Conservation (phyloP, 2,329 filamentous ascomycete genomes). For the Talaromyces sp. region DNA sequence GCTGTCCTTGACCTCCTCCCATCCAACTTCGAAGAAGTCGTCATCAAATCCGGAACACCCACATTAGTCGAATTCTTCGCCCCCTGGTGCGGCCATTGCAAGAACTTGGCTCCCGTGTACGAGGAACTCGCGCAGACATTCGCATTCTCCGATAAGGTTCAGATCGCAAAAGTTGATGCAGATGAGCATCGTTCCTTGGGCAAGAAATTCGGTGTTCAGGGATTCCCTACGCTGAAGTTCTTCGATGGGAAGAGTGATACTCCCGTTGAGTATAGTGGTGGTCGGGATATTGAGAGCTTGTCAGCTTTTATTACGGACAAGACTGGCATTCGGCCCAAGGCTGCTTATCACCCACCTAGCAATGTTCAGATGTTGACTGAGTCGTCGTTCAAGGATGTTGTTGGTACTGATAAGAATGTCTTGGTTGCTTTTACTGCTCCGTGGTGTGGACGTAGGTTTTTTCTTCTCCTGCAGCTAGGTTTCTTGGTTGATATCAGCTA, state of each 20-base stretch:
- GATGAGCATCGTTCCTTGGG: slow-evolving; percentile 81
- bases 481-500: background rate
- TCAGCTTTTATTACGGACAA: slow-evolving; percentile 76
- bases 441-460: slow-evolving; percentile 86
- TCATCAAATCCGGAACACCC: slow-evolving; percentile 87
- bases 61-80: slow-evolving; percentile 98
- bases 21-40: slow-evolving; percentile 83
- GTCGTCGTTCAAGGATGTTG: slow-evolving; percentile 65
- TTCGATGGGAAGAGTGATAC: slow-evolving; percentile 91
- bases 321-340: slow-evolving; percentile 76
- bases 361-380: slow-evolving; percentile 76
- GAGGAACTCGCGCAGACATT: slow-evolving; percentile 79
- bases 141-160: slow-evolving; percentile 68
- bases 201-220: slow-evolving; percentile 80
- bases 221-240: slow-evolving; percentile 95
- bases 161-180: slow-evolving; percentile 93
- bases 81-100: slow-evolving; percentile 99
- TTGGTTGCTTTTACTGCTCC: slow-evolving; percentile 96
- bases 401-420: slow-evolving; percentile 83
- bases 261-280: slow-evolving; percentile 79
- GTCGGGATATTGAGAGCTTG: slow-evolving; percentile 82
- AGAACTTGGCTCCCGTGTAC: slow-evolving; percentile 89
- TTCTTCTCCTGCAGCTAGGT: background rate
- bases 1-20: slow-evolving; percentile 87
- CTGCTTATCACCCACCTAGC: slow-evolving; percentile 57